Base-by-base conservation (phyloP, 2,329 filamentous ascomycete genomes). In the Pestalotiopsis sp. region DNA sequence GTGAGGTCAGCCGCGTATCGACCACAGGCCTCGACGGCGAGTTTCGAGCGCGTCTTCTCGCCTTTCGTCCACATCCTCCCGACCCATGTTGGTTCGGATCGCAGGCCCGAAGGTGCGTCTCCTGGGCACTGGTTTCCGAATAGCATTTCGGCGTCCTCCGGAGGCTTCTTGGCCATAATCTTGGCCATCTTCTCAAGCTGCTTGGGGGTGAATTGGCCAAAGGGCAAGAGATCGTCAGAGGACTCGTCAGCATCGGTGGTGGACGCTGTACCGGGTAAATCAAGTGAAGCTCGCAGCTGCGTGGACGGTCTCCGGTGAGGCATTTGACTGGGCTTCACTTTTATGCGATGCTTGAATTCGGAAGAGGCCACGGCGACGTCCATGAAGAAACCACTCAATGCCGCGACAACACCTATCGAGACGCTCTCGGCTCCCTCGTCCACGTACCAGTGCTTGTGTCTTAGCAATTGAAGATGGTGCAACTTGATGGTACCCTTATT, bases 381-480 rank as follows among this genome's bases (percentile, higher is more conserved):
- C 45, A 65, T n/a, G 11, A 65, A 65, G 4, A 65, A 58, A 20
- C 64, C 31, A 23, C 45, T 57, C 11, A 65, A 9, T 3, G 64
- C 49, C 14, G 64, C 64, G 17, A 65, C 64, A 14, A 52, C 20
- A 14, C 45, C 64, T 20, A 65, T 58, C 25, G 25, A n/a, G 2
- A 52, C 38, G 31, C 31, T 23, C 49, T 65, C 64, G 17, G 64
- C 64, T 14, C 64, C 64, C 31, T 65, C 64, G 49, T 65, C 64
- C 17, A 65, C 64, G 71, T 39, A 74, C 74, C 38, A 69, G 7
- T 58, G 49, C 49, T 25, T 5, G n/a, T 14, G 17, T 41, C 73
- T 27, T 75, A 75, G 68, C 64, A 95, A 79, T 75, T 94, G 93
- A n/a, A 96, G 79, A 72, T 95, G 90, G 0, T 88, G 85, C 73